These are phyloP conservation scores for Leccinum griseonigrum DNA, from an alignment of 1,284 basidiomycete species.

Conservation along the genomic window DNA sequence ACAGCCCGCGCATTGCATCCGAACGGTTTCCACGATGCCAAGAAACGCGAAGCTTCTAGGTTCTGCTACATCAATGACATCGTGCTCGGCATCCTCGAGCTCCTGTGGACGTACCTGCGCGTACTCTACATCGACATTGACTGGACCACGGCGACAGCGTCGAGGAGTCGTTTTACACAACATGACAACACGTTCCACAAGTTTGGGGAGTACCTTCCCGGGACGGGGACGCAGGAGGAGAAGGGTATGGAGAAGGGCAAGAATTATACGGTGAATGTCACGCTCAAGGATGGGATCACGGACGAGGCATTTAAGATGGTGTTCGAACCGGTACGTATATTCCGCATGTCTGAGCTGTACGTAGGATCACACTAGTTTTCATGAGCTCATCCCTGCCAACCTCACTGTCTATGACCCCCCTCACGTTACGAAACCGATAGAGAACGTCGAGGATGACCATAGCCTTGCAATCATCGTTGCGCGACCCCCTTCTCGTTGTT, in stretches of 20 bases:
- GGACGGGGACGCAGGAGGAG: constrained; percentile 88
- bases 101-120: constrained; percentile 78
- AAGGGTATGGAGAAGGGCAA: constrained; percentile 84
- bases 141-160: constrained; percentile 98
- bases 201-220: constrained; percentile 97
- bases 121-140: constrained; percentile 99
- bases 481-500: too few relatives aligned
- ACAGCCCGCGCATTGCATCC: constrained; percentile 79
- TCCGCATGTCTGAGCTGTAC: background rate
- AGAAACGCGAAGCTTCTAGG: constrained; percentile 94
- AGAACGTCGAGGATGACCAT: too few relatives aligned
- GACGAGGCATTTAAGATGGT: constrained; percentile 81
- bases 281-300: constrained; percentile 90
- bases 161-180: constrained; percentile 98
- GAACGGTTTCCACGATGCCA: constrained; percentile 96
- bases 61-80: constrained; percentile 99
- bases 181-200: constrained; percentile 88
- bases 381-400: too few relatives aligned
- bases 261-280: constrained; percentile 92
- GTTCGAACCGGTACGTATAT: constrained; percentile 77
- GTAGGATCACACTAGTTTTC: background rate
- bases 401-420: too few relatives aligned
- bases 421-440: too few relatives aligned
- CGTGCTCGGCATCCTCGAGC: constrained; percentile 86
- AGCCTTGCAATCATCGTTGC: too few relatives aligned